Evolutionary conservation across 345 rosid genomes (phyloP), one percentile per base, ranked within the genome.

Genomic region (Excoecaria agallocha): DNA sequence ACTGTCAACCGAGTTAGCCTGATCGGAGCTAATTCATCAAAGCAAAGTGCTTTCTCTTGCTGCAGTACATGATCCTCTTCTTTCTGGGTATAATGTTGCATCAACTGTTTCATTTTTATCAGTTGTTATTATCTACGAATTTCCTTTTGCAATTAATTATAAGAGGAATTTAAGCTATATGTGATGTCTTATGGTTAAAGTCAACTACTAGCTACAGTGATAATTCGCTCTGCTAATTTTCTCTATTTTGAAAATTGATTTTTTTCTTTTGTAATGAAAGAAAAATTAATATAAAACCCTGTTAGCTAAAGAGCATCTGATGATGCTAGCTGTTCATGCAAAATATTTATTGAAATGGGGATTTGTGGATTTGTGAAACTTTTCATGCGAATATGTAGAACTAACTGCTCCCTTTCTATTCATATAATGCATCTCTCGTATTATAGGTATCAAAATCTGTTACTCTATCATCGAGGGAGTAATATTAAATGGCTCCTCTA

Each of bases 1-100:
- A 87, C 92, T 3, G 84, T 74, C 61, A 88, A 90, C 58, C 85
- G 97, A 13, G 96, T 92, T 6, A 88, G 84, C 12, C 86, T 92
- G 74, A 70, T 80, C 65, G 78, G 79, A 2, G 76, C 70, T 0
- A 74, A 82, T 75, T 81, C 86, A 39, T 75, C 85, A 8, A 76
- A 79, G 70, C 72, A 81, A 24, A 70, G 24, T 41, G 52, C 46
- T 6, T 25, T 64, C 68, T 65, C 78, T 22, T 79, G 82, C 68
- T 79, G 82, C 61, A 7, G 58, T 43, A 6, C 72, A 35, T 79
- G 62, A 74, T 56, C 65, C 52, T n/a, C 35, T 49, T 37, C 65
- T 60, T 62, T 62, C 46, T 61, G 19, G 62, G 41, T 37, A 61
- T 30, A 61, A 61, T 46, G 12, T 12, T 30, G 30, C 30, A 30